Evolutionary conservation across 2,329 filamentous ascomycete genomes (phyloP).

Genomic region (Cryphonectria naterciae): DNA sequence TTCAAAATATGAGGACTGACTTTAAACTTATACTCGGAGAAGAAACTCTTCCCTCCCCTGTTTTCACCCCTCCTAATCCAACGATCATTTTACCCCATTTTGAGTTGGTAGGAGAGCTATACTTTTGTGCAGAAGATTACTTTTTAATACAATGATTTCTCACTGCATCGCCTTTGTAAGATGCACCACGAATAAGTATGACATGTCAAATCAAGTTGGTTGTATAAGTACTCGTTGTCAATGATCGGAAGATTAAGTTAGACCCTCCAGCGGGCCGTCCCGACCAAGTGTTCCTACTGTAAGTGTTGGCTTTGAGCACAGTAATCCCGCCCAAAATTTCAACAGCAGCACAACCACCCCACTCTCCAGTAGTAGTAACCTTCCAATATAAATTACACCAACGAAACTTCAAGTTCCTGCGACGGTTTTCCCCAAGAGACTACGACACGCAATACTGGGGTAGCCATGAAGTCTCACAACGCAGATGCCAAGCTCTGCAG

Average conservation of each 20-base stretch:
- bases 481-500: slow-evolving; percentile 47
- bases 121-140: not conserved
- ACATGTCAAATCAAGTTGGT: not conserved
- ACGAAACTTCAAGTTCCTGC: not conserved
- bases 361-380: not conserved
- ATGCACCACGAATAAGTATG: not conserved
- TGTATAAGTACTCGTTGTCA: not conserved
- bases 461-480: slow-evolving; percentile 27
- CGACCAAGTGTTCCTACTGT: not conserved
- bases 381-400: not conserved
- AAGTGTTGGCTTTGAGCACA: not conserved
- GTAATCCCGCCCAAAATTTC: slow-evolving; percentile 9
- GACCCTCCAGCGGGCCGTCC: slow-evolving; percentile 6
- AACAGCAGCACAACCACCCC: not conserved
- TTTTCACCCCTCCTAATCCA: not conserved
- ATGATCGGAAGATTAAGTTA: not conserved
- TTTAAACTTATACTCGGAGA: not conserved
- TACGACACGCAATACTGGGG: not conserved
- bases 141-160: not conserved
- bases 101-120: not conserved
- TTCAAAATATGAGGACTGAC: not conserved
- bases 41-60: not conserved
- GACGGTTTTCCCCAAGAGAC: not conserved
- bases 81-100: not conserved
- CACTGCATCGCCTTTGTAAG: not conserved